Conservation (phyloP, 2,329 filamentous ascomycete species). For the Eutypa lata region DNA sequence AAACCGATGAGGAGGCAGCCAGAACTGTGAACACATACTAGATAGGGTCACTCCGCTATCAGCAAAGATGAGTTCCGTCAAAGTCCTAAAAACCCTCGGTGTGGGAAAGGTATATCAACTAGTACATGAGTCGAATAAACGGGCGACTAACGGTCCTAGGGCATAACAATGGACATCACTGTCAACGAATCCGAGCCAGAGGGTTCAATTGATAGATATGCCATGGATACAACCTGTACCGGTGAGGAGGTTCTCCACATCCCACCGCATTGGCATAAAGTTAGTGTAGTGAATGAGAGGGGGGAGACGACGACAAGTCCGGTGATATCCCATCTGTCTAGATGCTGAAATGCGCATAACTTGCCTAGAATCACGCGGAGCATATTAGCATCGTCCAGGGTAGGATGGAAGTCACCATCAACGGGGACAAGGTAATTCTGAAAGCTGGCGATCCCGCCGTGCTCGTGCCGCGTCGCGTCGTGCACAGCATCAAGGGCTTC, state of each 20-base stretch:
- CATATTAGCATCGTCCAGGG: conserved; percentile 12
- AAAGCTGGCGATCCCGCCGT: conserved; percentile 12
- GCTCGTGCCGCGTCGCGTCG: conserved; percentile 6
- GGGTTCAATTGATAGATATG: conserved; percentile 14
- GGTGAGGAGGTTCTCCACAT: conserved; percentile 11
- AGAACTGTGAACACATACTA: too few species aligned
- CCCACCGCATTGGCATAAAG: conserved; percentile 17
- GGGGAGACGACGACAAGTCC: neutral
- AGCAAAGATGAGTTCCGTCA: neutral
- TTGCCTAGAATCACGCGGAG: conserved; percentile 12
- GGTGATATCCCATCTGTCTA: neutral
- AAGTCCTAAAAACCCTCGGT: neutral
- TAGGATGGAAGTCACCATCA: conserved; percentile 8
- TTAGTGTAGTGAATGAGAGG: neutral
- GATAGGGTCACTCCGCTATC: too few species aligned
- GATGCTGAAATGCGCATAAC: conserved; percentile 1
- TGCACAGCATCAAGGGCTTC: conserved; percentile 12
- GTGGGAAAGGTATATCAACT: neutral
- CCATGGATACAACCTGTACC: conserved; percentile 9
- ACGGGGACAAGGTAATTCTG: conserved; percentile 10
- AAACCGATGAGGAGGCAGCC: too few species aligned
- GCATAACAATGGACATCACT: conserved; percentile 11
- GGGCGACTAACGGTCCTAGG: conserved; percentile 4
- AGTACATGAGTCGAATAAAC: neutral
- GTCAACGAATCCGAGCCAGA: conserved; percentile 11